These are phyloP conservation scores for Xylaria sp. DNA, from an alignment of 2,329 filamentous ascomycete genomes.

Conservation along the genomic window DNA sequence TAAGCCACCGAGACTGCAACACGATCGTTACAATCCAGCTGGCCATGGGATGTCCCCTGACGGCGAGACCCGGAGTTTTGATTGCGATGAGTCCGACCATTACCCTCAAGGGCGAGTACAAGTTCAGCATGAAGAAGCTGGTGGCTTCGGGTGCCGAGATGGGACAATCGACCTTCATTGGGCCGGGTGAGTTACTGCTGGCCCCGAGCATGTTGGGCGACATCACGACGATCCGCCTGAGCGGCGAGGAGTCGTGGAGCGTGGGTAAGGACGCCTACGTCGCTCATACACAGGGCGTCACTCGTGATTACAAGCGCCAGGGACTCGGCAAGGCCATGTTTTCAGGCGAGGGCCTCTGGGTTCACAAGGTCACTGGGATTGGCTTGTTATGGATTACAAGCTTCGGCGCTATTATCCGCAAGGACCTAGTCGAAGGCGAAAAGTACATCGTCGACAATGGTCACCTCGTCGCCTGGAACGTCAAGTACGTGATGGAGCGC, in stretches of 20 bases:
- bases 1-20: constrained; percentile 92
- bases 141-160: constrained; percentile 85
- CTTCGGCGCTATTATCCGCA: constrained; percentile 93
- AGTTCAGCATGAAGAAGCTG: constrained; percentile 93
- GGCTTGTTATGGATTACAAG: constrained; percentile 91
- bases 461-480: constrained; percentile 96
- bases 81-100: constrained; percentile 94
- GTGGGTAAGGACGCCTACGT: constrained; percentile 90
- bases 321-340: constrained; percentile 91
- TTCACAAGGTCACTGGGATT: constrained; percentile 84
- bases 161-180: constrained; percentile 81
- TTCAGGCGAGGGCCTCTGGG: constrained; percentile 89
- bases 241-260: constrained; percentile 79
- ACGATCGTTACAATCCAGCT: constrained; percentile 89
- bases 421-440: constrained; percentile 81
- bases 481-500: constrained; percentile 90
- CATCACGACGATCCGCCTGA: constrained; percentile 81
- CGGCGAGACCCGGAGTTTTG: constrained; percentile 87
- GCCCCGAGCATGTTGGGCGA: constrained; percentile 86
- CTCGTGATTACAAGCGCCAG: constrained; percentile 89
- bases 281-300: constrained; percentile 84
- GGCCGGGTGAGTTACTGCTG: constrained; percentile 89
- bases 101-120: constrained; percentile 82
- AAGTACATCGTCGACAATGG: constrained; percentile 94
- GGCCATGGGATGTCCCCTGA: constrained; percentile 86